Conservation (phyloP, 129 eudicot genomes). For the Deinandra increscens region DNA sequence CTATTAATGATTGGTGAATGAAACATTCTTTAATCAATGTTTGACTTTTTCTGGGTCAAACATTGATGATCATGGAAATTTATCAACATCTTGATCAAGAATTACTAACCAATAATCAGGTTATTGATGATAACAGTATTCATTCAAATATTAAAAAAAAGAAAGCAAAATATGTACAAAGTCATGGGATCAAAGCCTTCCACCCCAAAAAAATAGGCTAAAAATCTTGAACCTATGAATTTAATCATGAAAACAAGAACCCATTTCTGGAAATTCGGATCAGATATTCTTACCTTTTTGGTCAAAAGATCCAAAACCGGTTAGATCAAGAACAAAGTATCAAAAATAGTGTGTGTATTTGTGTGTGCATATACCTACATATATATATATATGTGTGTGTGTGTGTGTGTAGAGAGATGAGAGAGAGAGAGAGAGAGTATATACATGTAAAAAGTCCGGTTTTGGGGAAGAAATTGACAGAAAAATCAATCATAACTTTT, state of each 20-base stretch:
- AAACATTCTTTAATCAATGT: not conserved
- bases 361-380: too few species aligned
- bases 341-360: not conserved
- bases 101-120: not conserved
- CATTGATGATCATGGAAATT: conserved; percentile 5
- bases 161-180: too few species aligned
- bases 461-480: conserved; percentile 8
- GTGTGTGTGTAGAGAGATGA: too few species aligned
- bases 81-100: conserved; percentile 12
- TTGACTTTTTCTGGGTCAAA: conserved; percentile 14
- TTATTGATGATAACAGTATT: not conserved
- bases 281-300: conserved; percentile 4
- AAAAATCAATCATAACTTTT: not conserved
- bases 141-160: too few species aligned
- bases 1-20: not conserved
- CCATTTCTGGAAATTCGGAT: conserved; percentile 24
- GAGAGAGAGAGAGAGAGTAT: not conserved
- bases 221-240: conserved; percentile 9
- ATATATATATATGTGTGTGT: not conserved
- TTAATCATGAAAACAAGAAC: conserved; percentile 18
- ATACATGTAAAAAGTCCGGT: not conserved
- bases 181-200: too few species aligned
- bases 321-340: conserved; percentile 23
- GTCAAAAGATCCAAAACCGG: conserved; percentile 5
- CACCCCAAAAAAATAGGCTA: conserved; percentile 11